phyloP scores from a whole-genome alignment of 2,329 filamentous ascomycete genomes.

The Domatiomyces globalis region DNA sequence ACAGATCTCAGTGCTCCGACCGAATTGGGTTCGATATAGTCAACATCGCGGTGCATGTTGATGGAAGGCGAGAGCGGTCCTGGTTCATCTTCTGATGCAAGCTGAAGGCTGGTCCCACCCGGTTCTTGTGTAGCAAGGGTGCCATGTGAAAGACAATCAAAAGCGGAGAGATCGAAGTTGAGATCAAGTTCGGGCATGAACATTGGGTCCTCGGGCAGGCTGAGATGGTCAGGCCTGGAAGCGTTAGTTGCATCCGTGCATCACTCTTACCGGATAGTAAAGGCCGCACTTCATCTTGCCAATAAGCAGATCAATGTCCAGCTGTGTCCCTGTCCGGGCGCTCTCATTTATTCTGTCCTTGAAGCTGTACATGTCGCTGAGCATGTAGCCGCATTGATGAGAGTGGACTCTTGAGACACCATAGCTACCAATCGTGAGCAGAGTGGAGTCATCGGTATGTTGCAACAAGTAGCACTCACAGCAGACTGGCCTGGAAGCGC shows the following conservation, averaged over 20 bases:
- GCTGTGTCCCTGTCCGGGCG: constrained; percentile 42
- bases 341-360: constrained; percentile 59
- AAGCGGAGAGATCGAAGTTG: constrained; percentile 37
- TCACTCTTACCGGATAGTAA: not conserved
- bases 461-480: constrained; percentile 36
- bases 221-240: constrained; percentile 56
- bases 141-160: constrained; percentile 27
- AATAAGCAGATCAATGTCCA: constrained; percentile 54
- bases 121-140: constrained; percentile 10
- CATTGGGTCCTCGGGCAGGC: constrained; percentile 66
- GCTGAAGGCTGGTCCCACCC: constrained; percentile 22
- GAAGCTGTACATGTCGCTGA: constrained; percentile 63
- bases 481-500: constrained; percentile 73
- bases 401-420: constrained; percentile 73
- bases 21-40: not conserved
- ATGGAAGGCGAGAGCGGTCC: constrained; percentile 20
- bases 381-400: constrained; percentile 76
- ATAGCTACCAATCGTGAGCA: constrained; percentile 36
- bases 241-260: constrained; percentile 1
- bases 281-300: constrained; percentile 53
- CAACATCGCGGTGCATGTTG: not conserved
- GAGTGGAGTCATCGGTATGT: not conserved
- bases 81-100: constrained; percentile 19
- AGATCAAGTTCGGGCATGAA: constrained; percentile 57
- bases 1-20: not conserved